These are phyloP conservation scores for Sporothrix mexicana DNA, from an alignment of 2,329 filamentous ascomycete genomes.

Conservation along the genomic window DNA sequence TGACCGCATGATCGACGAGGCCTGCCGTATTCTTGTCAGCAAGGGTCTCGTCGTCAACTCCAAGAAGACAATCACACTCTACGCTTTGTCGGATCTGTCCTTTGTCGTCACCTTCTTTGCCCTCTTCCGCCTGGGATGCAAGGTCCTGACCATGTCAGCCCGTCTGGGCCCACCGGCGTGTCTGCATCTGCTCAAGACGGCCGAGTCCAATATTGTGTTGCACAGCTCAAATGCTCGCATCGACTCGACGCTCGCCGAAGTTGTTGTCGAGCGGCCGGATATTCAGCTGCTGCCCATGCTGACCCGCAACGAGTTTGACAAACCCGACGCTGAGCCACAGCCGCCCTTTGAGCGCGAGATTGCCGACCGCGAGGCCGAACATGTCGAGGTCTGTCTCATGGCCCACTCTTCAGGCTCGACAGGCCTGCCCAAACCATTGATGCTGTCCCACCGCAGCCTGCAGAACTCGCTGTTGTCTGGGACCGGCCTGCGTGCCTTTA, in stretches of 20 bases:
- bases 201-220: conserved; percentile 46
- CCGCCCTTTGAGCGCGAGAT: conserved; percentile 41
- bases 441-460: conserved; percentile 50
- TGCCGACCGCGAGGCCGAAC: conserved; percentile 41
- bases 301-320: conserved; percentile 33
- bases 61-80: conserved; percentile 47
- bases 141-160: conserved; percentile 51
- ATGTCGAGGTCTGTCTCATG: conserved; percentile 47
- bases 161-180: conserved; percentile 50
- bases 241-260: conserved; percentile 42
- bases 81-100: conserved; percentile 50
- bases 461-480: conserved; percentile 46
- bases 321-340: conserved; percentile 31
- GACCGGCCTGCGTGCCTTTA: conserved; percentile 50
- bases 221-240: conserved; percentile 47
- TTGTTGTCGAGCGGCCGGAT: conserved; percentile 39
- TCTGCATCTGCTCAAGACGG: conserved; percentile 48
- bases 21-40: conserved; percentile 43
- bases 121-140: conserved; percentile 52
- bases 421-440: conserved; percentile 53
- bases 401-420: conserved; percentile 57
- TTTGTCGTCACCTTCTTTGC: conserved; percentile 53
- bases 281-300: conserved; percentile 38
- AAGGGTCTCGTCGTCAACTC: conserved; percentile 44
- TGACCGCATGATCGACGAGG: conserved; percentile 49